phyloP scores from a whole-genome alignment of 148 eudicot genomes.

The Silene uniflora region DNA sequence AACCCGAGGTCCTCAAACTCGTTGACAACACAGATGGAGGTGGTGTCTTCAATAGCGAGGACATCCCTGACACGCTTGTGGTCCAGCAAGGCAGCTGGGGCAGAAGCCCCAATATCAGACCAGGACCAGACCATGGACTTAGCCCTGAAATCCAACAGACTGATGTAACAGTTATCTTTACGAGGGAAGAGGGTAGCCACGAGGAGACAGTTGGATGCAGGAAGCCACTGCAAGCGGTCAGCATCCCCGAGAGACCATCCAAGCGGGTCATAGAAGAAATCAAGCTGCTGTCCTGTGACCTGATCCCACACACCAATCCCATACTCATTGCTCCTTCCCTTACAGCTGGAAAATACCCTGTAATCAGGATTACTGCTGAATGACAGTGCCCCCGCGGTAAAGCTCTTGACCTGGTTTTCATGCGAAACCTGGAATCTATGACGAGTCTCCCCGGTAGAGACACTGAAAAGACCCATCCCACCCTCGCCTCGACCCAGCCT shows the following conservation, averaged over 20 bases:
- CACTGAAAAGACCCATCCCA: conserved; percentile 66
- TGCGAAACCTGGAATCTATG: conserved; percentile 63
- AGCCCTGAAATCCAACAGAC: conserved; percentile 65
- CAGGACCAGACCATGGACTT: conserved; percentile 81
- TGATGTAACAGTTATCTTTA: conserved; percentile 82
- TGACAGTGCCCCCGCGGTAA: conserved; percentile 77
- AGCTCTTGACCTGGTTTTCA: conserved; percentile 59
- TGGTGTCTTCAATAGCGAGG: conserved; percentile 67
- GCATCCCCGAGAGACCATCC: conserved; percentile 94
- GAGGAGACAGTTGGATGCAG: conserved; percentile 51
- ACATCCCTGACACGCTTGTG: conserved; percentile 78
- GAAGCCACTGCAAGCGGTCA: conserved; percentile 75
- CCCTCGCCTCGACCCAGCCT: conserved; percentile 59
- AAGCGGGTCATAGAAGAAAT: conserved; percentile 75
- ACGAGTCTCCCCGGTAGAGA: conserved; percentile 42
- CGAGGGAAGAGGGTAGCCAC: conserved; percentile 83
- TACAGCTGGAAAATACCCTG: conserved; percentile 68
- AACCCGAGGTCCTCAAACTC: conserved; percentile 90
- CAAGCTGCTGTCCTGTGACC: conserved; percentile 67
- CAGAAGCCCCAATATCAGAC: conserved; percentile 54
- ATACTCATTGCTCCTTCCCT: conserved; percentile 82
- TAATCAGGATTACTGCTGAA: conserved; percentile 22
- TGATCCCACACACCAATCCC: conserved; percentile 92
- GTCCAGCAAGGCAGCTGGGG: conserved; percentile 25
- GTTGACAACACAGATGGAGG: conserved; percentile 69